Percentiles rank a stretch among this genome's conserved stretches.
Evolutionary conservation across 2,329 filamentous ascomycete species (phyloP).

Genomic region (Colletotrichum tabaci): DNA sequence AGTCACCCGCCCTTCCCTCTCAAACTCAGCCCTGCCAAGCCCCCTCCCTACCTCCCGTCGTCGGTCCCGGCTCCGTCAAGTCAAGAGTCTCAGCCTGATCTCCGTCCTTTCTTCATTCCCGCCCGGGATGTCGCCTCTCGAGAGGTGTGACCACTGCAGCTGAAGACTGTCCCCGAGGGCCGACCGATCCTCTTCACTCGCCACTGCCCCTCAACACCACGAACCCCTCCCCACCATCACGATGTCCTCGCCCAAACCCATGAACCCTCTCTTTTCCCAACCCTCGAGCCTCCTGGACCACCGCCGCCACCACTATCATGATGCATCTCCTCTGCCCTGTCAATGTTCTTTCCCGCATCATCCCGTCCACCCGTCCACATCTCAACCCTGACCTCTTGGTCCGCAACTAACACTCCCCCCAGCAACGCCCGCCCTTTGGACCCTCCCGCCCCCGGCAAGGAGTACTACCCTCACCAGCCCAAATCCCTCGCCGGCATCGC

Average conservation of each 20-base stretch:
- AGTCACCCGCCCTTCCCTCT: slow-evolving; percentile 2
- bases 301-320: neutral
- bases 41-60: neutral
- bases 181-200: neutral
- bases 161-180: neutral
- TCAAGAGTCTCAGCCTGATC: neutral
- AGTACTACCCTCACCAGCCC: slow-evolving; percentile 61
- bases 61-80: slow-evolving; percentile 6
- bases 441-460: slow-evolving; percentile 47
- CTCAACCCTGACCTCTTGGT: slow-evolving; percentile 11
- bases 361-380: slow-evolving; percentile 8
- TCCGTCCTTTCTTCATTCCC: neutral
- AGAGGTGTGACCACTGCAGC: slow-evolving; percentile 1
- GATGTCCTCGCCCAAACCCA: slow-evolving; percentile 21
- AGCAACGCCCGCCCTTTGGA: slow-evolving; percentile 40
- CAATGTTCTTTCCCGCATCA: slow-evolving; percentile 1
- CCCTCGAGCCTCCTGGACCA: slow-evolving; percentile 2
- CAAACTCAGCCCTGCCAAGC: slow-evolving; percentile 20
- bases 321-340: neutral
- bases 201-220: slow-evolving; percentile 33
- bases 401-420: slow-evolving; percentile 43
- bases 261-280: slow-evolving; percentile 25
- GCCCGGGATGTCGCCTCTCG: slow-evolving; percentile 1
- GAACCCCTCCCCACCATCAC: slow-evolving; percentile 27
- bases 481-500: slow-evolving; percentile 75